These are phyloP conservation scores for Hypholoma sublateritium DNA, from an alignment of 768 basidiomycete species.

Conservation along the genomic window DNA sequence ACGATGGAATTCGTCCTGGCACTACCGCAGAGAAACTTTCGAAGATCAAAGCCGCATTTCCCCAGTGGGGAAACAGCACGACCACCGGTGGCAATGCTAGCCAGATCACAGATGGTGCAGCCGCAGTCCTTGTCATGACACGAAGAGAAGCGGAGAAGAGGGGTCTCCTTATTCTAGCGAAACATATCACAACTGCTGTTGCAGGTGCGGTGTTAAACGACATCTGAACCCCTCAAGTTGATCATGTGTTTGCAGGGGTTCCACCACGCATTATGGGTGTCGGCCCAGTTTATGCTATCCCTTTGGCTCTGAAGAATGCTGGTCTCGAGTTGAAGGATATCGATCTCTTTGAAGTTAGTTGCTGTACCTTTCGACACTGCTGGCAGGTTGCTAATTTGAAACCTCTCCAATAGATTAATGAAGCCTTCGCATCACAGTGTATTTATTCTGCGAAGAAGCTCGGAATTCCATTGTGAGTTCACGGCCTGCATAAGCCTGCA, in stretches of 20 bases:
- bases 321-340: constrained; percentile 71
- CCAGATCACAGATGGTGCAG: constrained; percentile 84
- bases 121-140: constrained; percentile 80
- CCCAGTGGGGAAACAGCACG: constrained; percentile 71
- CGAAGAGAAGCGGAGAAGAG: constrained; percentile 76
- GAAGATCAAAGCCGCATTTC: constrained; percentile 76
- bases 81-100: constrained; percentile 88
- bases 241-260: constrained; percentile 42
- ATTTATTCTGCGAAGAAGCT: constrained; percentile 72
- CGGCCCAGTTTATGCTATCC: constrained; percentile 84
- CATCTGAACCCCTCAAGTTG: neutral
- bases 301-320: constrained; percentile 63
- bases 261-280: constrained; percentile 88
- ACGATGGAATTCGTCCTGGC: constrained; percentile 78
- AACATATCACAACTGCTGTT: constrained; percentile 72
- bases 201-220: constrained; percentile 44
- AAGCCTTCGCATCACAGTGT: constrained; percentile 86
- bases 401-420: constrained; percentile 71
- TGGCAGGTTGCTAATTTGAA: neutral
- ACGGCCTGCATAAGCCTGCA: neutral
- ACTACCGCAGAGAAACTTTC: constrained; percentile 65
- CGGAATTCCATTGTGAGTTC: constrained; percentile 45
- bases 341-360: constrained; percentile 72
- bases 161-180: constrained; percentile 72
- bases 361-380: neutral